Evolutionary conservation across 228 moss, liverwort and hornwort genomes (phyloP), one percentile per base, ranked within the genome.

Genomic region (Sphagnum magellanicum): DNA sequence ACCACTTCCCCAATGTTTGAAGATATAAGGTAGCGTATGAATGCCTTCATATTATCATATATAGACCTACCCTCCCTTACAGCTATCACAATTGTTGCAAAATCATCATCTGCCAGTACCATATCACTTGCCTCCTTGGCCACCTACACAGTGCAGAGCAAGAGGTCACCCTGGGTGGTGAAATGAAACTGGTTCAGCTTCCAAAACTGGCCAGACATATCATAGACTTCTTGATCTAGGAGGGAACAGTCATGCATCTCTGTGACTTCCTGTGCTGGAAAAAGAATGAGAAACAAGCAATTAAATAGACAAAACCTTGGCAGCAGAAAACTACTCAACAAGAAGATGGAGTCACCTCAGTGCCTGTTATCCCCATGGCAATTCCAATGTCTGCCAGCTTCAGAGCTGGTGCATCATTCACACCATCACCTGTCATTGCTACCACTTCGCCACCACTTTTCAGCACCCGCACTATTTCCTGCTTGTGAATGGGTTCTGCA

Each of bases 381-480:
- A 95, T 52, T 67, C 95, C 92, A 50, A 95, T 95, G 63, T 95
- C 95, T 4, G 95, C 95, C 70, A 95, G 81, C 72, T 95, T 95
- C 77, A 95, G 77, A 11, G 95, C 92, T 65, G 92, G 92, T 47
- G 95, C 95, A 81, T 95, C 95, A 69, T 95, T 95, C 57, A 95
- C 95, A 66, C 95, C 95, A 77, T 95, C 95, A 59, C 95, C 95
- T 17, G 92, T 95, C 95, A 95, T 95, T 4, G 95, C 95, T 51
- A 95, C 95, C 12, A 95, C 90, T 78, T 92, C 94, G 61, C 90
- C 88, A 4, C 76, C 83, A 16, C 86, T 88, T 74, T 92, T 95
- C 59, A 95, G 77, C 77, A 92, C 82, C 17, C 95, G 88, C 50
- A 95, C 95, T 64, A 95, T 95, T 53, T 95, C 90, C 68, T 95